Percentiles rank a stretch among this genome's conserved stretches.
phyloP scores from a whole-genome alignment of 345 rosid genomes.

The Bruguiera parviflora region DNA sequence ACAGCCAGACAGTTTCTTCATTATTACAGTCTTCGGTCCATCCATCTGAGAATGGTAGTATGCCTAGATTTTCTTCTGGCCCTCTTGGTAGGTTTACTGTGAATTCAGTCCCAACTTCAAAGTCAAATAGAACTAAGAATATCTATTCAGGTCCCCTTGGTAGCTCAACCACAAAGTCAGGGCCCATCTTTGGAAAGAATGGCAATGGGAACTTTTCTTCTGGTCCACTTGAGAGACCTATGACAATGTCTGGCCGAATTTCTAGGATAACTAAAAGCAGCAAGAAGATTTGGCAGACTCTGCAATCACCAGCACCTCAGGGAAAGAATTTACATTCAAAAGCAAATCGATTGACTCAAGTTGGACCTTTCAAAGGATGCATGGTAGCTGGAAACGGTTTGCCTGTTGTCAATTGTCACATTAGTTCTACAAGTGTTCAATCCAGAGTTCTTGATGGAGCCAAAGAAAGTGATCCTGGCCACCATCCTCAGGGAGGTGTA shows the following conservation, averaged over 20 bases:
- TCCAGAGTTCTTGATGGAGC: conserved; percentile 34
- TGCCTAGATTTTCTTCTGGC: conserved; percentile 77
- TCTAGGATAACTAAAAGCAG: conserved; percentile 39
- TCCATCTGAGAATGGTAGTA: conserved; percentile 43
- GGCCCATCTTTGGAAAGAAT: conserved; percentile 39
- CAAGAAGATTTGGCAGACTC: conserved; percentile 57
- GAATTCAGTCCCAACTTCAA: conserved; percentile 45
- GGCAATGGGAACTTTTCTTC: conserved; percentile 49
- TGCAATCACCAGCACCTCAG: conserved; percentile 30
- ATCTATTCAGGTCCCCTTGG: conserved; percentile 84
- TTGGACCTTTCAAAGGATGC: conserved; percentile 89
- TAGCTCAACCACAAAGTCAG: conserved; percentile 43
- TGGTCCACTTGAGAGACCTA: conserved; percentile 56
- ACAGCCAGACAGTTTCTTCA: conserved; percentile 67
- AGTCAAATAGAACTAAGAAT: conserved; percentile 44
- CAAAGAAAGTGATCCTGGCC: conserved; percentile 33
- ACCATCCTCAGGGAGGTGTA: conserved; percentile 16
- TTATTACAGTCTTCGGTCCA: conserved; percentile 51
- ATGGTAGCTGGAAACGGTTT: conserved; percentile 41
- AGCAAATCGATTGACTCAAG: conserved; percentile 57
- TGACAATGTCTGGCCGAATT: conserved; percentile 57
- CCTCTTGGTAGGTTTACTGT: conserved; percentile 50
- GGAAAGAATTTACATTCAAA: conserved; percentile 49
- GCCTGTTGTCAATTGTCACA: conserved; percentile 39
- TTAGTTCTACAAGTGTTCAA: conserved; percentile 25